Evolutionary conservation across 2,329 filamentous ascomycete genomes (phyloP).

Genomic region (Colletotrichum sp.): DNA sequence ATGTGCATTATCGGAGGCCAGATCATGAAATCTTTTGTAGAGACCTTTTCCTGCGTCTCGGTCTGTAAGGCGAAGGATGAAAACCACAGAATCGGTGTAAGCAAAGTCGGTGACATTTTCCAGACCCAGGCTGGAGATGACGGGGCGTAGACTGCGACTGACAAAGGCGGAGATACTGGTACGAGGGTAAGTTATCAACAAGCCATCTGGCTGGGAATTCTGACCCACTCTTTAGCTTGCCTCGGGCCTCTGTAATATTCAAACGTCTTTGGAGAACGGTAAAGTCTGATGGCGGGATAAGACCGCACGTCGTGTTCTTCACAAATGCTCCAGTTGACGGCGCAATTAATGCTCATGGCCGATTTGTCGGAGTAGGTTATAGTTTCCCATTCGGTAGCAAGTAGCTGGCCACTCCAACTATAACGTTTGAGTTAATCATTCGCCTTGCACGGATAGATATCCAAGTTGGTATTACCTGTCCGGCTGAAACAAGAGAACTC

Average conservation of each 20-base stretch:
- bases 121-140: constrained; percentile 13
- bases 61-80: constrained; percentile 42
- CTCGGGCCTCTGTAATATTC: constrained; percentile 49
- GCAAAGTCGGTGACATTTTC: constrained; percentile 33
- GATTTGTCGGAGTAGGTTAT: background rate
- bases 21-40: constrained; percentile 30
- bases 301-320: constrained; percentile 44
- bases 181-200: background rate
- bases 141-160: constrained; percentile 23
- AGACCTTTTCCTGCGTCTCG: constrained; percentile 31
- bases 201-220: constrained; percentile 22
- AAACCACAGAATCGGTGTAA: constrained; percentile 42
- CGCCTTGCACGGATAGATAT: background rate
- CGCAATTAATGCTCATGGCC: constrained; percentile 45
- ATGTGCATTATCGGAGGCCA: constrained; percentile 42
- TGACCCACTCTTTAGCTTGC: constrained; percentile 37
- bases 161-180: constrained; percentile 6
- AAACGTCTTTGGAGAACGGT: constrained; percentile 35
- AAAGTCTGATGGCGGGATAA: constrained; percentile 51
- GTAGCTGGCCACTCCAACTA: constrained; percentile 16
- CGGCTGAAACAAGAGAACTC: background rate
- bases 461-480: background rate
- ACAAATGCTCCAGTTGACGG: constrained; percentile 38
- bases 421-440: background rate
- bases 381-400: constrained; percentile 24